phyloP scores from a whole-genome alignment of 2,329 filamentous ascomycete species.

The Penicillium sp. region DNA sequence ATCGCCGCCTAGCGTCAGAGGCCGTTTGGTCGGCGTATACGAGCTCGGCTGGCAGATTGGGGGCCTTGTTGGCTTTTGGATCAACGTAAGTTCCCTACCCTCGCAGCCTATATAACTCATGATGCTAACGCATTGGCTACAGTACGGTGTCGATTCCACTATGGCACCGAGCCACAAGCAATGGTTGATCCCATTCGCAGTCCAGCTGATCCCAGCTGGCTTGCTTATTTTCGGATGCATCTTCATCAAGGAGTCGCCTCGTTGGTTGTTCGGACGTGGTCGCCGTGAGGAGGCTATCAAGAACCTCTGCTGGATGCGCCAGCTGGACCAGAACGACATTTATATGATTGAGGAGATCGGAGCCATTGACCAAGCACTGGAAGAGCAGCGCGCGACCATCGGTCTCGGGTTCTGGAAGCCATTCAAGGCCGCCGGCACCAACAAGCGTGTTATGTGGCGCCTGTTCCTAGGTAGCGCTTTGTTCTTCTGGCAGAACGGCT shows the following conservation, averaged over 20 bases:
- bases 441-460: slow-evolving; percentile 63
- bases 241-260: slow-evolving; percentile 62
- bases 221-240: slow-evolving; percentile 52
- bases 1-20: slow-evolving; percentile 55
- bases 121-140: slow-evolving; percentile 1
- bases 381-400: slow-evolving; percentile 61
- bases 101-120: neutral
- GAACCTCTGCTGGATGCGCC: slow-evolving; percentile 50
- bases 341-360: slow-evolving; percentile 73
- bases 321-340: slow-evolving; percentile 41
- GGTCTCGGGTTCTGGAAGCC: slow-evolving; percentile 74
- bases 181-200: slow-evolving; percentile 35
- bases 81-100: slow-evolving; percentile 29
- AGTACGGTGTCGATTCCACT: slow-evolving; percentile 52
- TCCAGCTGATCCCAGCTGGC: slow-evolving; percentile 34
- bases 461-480: slow-evolving; percentile 71
- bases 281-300: slow-evolving; percentile 63
- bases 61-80: slow-evolving; percentile 48
- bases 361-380: slow-evolving; percentile 67
- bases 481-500: slow-evolving; percentile 77
- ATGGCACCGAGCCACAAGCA: slow-evolving; percentile 28
- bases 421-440: slow-evolving; percentile 56
- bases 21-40: slow-evolving; percentile 54
- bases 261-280: slow-evolving; percentile 67
- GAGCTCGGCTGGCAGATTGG: slow-evolving; percentile 53